A percentile compares a stretch with the other conserved stretches of the same genome.
These are phyloP conservation scores for Solanum hybrid DNA, from an alignment of 305 asterid genomes.

Conservation along the genomic window DNA sequence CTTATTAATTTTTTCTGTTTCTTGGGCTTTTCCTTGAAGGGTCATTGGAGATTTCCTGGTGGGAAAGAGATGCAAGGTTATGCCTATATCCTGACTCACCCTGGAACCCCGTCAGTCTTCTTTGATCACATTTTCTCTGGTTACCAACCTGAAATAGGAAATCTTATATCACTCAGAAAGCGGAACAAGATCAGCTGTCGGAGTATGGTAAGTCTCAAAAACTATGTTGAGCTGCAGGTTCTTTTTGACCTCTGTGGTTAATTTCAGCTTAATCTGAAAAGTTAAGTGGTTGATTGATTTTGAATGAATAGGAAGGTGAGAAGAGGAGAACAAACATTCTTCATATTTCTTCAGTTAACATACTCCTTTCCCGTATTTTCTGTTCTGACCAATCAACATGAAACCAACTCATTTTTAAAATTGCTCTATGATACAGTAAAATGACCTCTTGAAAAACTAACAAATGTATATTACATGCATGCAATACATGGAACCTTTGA, in stretches of 20 bases:
- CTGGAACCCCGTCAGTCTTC: conserved; percentile 90
- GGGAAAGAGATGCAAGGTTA: conserved; percentile 98
- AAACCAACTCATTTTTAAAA: neutral
- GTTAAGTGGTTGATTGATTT: neutral
- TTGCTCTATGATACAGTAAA: neutral
- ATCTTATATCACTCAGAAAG: conserved; percentile 59
- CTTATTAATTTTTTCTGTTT: neutral
- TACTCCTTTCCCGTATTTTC: neutral
- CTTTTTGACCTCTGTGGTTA: neutral
- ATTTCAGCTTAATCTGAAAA: neutral
- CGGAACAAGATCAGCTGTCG: conserved; percentile 79
- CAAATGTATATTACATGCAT: neutral
- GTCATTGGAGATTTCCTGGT: conserved; percentile 99
- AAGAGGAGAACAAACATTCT: neutral
- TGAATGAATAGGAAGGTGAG: neutral
- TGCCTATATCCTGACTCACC: conserved; percentile 85
- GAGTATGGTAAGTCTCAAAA: conserved; percentile 53
- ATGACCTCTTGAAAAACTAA: neutral
- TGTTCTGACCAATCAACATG: neutral
- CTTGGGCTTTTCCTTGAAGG: conserved; percentile 39
- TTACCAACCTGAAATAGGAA: conserved; percentile 37
- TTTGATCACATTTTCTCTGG: conserved; percentile 78
- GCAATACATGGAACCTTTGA: neutral
- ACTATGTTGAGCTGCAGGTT: neutral
- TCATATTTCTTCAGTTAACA: neutral